Conservation (phyloP, 2,329 filamentous ascomycete species). For the Rhytidhysteron rufulum region DNA sequence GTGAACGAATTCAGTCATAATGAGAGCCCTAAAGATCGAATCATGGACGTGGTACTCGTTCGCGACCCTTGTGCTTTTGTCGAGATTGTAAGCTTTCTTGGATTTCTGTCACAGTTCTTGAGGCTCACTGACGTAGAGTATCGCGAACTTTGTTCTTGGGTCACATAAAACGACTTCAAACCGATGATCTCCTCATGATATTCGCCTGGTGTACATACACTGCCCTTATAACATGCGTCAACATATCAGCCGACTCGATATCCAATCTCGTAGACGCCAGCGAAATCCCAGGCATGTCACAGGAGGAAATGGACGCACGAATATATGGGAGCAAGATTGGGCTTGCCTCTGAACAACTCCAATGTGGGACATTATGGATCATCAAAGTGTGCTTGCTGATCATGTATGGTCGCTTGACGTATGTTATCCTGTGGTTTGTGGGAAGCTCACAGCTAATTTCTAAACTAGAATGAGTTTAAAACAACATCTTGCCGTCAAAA, state of each 20-base stretch:
- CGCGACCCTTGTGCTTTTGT: too few species aligned
- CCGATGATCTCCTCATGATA: too few species aligned
- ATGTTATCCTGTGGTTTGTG: slow-evolving; percentile 12
- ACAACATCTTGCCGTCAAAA: slow-evolving; percentile 35
- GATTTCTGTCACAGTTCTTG: too few species aligned
- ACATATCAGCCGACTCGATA: slow-evolving; percentile 25
- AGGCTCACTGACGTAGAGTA: too few species aligned
- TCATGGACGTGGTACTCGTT: too few species aligned
- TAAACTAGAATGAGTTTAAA: slow-evolving; percentile 15
- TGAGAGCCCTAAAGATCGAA: too few species aligned
- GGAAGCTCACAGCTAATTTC: not conserved
- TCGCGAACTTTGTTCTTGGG: too few species aligned
- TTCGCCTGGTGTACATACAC: too few species aligned
- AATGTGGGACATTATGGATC: slow-evolving; percentile 49
- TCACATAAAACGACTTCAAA: too few species aligned
- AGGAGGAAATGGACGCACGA: slow-evolving; percentile 38
- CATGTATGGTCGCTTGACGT: slow-evolving; percentile 51
- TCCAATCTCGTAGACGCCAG: slow-evolving; percentile 35
- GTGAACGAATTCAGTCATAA: too few species aligned
- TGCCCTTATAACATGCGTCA: slow-evolving; percentile 29
- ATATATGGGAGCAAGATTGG: slow-evolving; percentile 54
- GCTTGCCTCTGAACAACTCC: slow-evolving; percentile 52
- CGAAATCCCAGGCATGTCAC: slow-evolving; percentile 26
- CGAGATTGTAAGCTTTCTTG: too few species aligned
- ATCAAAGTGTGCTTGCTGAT: slow-evolving; percentile 53